Conservation (phyloP, 2,329 filamentous ascomycete genomes). For the Fusarium humuli region DNA sequence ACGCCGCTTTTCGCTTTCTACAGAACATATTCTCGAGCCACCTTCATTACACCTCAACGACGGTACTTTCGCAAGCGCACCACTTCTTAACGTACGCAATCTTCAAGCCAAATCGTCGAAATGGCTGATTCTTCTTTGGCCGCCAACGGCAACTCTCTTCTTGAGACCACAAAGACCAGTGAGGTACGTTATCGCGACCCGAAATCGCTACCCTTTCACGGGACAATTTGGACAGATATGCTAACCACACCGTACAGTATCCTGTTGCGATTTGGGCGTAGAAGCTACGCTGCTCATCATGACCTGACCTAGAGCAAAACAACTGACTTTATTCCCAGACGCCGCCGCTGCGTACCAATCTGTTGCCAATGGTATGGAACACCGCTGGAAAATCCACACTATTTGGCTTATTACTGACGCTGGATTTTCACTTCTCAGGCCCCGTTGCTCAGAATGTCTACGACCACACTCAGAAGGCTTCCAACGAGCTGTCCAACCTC, state of each 20-base stretch:
- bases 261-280: constrained; percentile 12
- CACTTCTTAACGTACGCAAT: constrained; percentile 14
- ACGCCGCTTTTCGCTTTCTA: constrained; percentile 40
- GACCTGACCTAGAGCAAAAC: constrained; percentile 3
- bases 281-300: neutral
- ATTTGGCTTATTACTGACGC: constrained; percentile 27
- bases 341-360: constrained; percentile 62
- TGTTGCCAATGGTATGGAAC: constrained; percentile 59
- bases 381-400: constrained; percentile 22
- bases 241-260: constrained; percentile 38
- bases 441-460: constrained; percentile 70
- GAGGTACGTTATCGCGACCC: constrained; percentile 56
- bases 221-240: constrained; percentile 34
- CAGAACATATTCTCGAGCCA: constrained; percentile 34
- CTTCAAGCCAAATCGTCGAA: constrained; percentile 43
- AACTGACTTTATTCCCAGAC: constrained; percentile 56
- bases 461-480: constrained; percentile 66
- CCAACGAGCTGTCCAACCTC: constrained; percentile 67
- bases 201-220: constrained; percentile 18
- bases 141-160: constrained; percentile 60
- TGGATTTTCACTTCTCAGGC: constrained; percentile 53
- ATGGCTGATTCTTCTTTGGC: constrained; percentile 49
- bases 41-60: constrained; percentile 16
- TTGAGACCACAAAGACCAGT: constrained; percentile 65
- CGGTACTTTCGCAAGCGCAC: constrained; percentile 26